A percentile compares a stretch with the other conserved stretches of the same genome.
phyloP scores from a whole-genome alignment of 257 asterid genomes.

The Euphrasia confusa region DNA sequence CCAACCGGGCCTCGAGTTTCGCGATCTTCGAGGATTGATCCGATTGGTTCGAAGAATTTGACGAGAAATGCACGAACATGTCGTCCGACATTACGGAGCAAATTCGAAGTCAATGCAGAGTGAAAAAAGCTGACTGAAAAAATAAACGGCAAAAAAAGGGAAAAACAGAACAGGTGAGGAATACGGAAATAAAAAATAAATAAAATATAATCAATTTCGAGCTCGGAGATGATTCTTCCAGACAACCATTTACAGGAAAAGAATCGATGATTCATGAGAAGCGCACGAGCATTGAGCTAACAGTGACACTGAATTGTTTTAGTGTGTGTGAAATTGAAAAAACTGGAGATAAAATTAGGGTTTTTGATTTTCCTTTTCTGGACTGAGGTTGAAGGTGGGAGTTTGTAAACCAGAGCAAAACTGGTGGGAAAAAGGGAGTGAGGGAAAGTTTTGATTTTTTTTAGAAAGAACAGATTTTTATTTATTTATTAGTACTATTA shows the following conservation, averaged over 20 bases:
- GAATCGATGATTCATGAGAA: slow-evolving; percentile 22
- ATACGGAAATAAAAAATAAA: background rate
- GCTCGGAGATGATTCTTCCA: slow-evolving; percentile 18
- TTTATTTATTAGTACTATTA: too few relatives aligned
- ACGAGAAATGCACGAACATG: slow-evolving; percentile 61
- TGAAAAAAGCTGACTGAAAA: background rate
- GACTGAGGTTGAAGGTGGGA: slow-evolving; percentile 24
- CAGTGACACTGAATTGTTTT: slow-evolving; percentile 16
- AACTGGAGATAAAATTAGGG: slow-evolving; percentile 30
- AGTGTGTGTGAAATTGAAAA: background rate
- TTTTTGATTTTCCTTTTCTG: slow-evolving; percentile 14
- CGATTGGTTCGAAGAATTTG: slow-evolving; percentile 90
- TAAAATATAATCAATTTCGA: slow-evolving; percentile 11
- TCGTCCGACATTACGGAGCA: slow-evolving; percentile 64
- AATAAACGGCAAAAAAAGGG: slow-evolving; percentile 5
- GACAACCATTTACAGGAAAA: slow-evolving; percentile 23
- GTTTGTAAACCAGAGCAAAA: slow-evolving; percentile 17
- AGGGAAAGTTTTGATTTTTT: slow-evolving; percentile 37
- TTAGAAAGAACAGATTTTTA: background rate
- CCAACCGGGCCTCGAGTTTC: slow-evolving; percentile 87
- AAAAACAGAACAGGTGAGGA: background rate
- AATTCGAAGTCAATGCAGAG: slow-evolving; percentile 32
- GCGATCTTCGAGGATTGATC: slow-evolving; percentile 86
- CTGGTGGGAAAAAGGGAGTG: slow-evolving; percentile 30
- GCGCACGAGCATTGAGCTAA: slow-evolving; percentile 12